Evolutionary conservation across 2,329 filamentous ascomycete species (phyloP), one percentile per base, ranked within the genome.

Genomic region (Alternaria burnsii): DNA sequence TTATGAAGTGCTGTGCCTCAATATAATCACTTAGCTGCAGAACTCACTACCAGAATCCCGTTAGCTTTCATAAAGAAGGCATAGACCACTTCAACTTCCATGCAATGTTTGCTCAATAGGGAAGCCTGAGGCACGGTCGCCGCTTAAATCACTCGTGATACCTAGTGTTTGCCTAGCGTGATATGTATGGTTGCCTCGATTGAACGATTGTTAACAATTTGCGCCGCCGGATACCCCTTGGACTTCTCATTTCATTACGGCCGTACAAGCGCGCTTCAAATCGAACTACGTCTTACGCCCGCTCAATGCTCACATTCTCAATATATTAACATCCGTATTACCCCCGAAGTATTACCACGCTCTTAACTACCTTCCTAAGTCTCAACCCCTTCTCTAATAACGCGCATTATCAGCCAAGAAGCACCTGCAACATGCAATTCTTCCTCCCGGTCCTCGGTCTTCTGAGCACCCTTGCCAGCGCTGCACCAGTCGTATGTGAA

Each of bases 191-290:
- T 3, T 24, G 40, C 24, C 20, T 16, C 20, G 22, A 41, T 34
- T 57, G 34, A 38, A 26, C 22, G 38, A 22, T 12, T 14, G 52
- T 62, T 71, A 46, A 67, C 53, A 36, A 12, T 34, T 53, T 68
- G 55, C 54, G 54, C 55, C 16, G 38, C 60, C 72, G 89, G 87
- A 77, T 77, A n/a, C 82, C 93, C 9, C 85, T 97, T 54, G 86
- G 81, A 56, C 83, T 88, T 52, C 84, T 97, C 55, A 84, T 92
- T 72, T 85, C 75, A 87, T 91, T 58, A 87, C 90, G 63, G 83
- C 85, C 51, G 85, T 89, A 20, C 92, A 97, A 80, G 88, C 44
- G 88, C 82, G 43, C 83, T 97, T 41, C 93, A 97, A 79, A 89
- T 93, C 68, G 7, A 42, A 50, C 8, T 24, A 36, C 46, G 5